Conservation (phyloP, 139 green algal genomes). For the Prasinococcaceae sp. region DNA sequence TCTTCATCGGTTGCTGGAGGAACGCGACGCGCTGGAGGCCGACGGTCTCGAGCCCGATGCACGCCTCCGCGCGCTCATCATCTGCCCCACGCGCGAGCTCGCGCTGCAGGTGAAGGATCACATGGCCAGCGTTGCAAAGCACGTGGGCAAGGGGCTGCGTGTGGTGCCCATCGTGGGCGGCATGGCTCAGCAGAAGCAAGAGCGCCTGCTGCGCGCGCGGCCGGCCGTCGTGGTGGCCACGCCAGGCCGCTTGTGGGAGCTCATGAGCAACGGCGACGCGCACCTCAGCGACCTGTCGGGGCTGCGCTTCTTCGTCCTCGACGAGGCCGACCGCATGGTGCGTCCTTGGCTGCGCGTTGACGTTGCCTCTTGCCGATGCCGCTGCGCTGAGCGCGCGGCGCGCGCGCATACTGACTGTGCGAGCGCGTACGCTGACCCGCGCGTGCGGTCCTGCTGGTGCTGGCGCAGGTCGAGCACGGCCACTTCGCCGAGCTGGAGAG, state of each 20-base stretch:
- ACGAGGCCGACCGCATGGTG: constrained; percentile 95
- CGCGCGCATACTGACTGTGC: too few species aligned
- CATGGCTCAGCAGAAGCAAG: constrained; percentile 73
- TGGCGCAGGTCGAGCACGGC: too few species aligned
- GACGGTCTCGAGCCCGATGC: neutral
- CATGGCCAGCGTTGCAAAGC: constrained; percentile 41
- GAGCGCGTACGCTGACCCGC: too few species aligned
- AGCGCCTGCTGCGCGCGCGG: constrained; percentile 50
- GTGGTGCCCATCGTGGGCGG: constrained; percentile 79
- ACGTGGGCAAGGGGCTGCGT: constrained; percentile 40
- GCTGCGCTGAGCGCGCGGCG: too few species aligned
- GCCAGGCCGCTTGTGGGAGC: constrained; percentile 86
- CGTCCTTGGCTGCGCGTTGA: too few species aligned
- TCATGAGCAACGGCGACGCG: constrained; percentile 55
- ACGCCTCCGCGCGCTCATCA: constrained; percentile 68
- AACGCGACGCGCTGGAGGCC: neutral
- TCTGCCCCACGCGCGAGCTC: constrained; percentile 85
- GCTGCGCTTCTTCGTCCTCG: constrained; percentile 76
- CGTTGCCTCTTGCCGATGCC: too few species aligned
- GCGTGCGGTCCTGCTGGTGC: too few species aligned
- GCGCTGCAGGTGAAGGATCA: constrained; percentile 68
- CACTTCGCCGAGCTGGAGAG: constrained; percentile 64
- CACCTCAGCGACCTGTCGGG: constrained; percentile 42
- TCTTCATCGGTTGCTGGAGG: constrained; percentile 49
- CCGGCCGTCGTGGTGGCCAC: constrained; percentile 80